Base-by-base conservation (phyloP, 140 eudicot species). In the Ambrosia hybrid region DNA sequence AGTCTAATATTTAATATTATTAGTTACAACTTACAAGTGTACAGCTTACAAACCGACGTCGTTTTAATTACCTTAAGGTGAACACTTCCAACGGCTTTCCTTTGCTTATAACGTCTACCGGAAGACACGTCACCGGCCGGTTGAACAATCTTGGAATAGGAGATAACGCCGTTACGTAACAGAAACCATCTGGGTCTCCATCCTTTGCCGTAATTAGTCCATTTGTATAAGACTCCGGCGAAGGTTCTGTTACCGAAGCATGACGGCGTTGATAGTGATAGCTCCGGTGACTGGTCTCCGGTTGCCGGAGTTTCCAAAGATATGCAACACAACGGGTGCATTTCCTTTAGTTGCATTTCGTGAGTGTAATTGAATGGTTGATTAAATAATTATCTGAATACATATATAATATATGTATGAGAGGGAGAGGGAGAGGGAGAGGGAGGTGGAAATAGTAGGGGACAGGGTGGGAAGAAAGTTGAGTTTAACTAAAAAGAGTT, bases 31-130 rank as follows among this genome's bases (percentile, higher is more conserved):
- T 30, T 30, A 30, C 34, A 30, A 30, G 34, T 30, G 2, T 30
- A 59, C 15, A 2, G 11, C 34, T 14, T 12, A 37, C 39, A 8
- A 1, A 37, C 13, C 34, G 39, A 12, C 51, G 26, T 62, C 68
- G 72, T 67, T 49, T 14, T 49, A 4, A 64, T 78, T 79, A 91
- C 96, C 97, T 91, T 86, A 68, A 91, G 87, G 85, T 88, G 91
- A 37, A 91, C 96, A 64, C 83, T 68, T 74, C 91, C 87, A 71
- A 73, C 77, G 13, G 70, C 11, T 43, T 80, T 84, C 21, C 77
- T 81, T 49, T 58, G 73, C 68, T 76, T 84, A 48, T 49, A 38
- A 59, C 67, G 79, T 12, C 79, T 79, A 2, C 67, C 49, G 9
- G 46, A 37, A 12, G 17, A 34, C 3, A 48, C 68, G 5, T 88